Conservation (phyloP, 345 rosid species). For the Brassica nigra region DNA sequence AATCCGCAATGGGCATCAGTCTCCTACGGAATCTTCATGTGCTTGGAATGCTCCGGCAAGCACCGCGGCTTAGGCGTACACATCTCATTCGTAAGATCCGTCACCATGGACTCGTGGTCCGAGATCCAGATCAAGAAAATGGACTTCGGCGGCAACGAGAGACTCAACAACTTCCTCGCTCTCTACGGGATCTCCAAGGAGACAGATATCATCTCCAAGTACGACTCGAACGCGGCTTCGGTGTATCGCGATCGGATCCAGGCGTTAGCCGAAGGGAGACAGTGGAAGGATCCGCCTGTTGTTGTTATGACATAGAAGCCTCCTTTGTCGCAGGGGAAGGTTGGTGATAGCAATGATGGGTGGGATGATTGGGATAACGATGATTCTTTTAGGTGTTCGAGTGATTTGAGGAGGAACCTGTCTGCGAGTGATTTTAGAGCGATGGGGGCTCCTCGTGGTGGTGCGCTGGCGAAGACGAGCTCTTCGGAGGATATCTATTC, state of each 20-base stretch:
- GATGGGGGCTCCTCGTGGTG: constrained; percentile 42
- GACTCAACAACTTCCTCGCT: too few species aligned
- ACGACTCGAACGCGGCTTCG: too few species aligned
- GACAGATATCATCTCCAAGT: too few species aligned
- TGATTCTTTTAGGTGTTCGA: constrained; percentile 54
- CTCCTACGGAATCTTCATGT: constrained; percentile 37
- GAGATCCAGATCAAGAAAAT: constrained; percentile 78
- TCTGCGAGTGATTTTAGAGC: constrained; percentile 66
- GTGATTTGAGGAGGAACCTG: constrained; percentile 81
- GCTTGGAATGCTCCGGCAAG: too few species aligned
- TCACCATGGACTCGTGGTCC: too few species aligned
- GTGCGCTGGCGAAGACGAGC: constrained; percentile 59
- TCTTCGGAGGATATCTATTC: constrained; percentile 83
- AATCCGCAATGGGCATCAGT: constrained; percentile 99
- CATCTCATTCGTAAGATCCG: too few species aligned
- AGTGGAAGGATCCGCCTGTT: constrained; percentile 80
- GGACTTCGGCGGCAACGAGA: constrained; percentile 92
- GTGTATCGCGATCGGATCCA: too few species aligned
- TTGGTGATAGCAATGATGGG: too few species aligned
- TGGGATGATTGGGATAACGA: constrained; percentile 94
- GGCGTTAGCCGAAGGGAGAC: too few species aligned
- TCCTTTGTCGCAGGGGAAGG: constrained; percentile 49
- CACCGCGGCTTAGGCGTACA: too few species aligned
- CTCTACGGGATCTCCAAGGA: too few species aligned
- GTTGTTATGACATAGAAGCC: too few species aligned